A percentile compares a stretch with the other conserved stretches of the same genome.
Conservation (phyloP, 202 grass and related monocot genomes). For the Zoysia matrella region DNA sequence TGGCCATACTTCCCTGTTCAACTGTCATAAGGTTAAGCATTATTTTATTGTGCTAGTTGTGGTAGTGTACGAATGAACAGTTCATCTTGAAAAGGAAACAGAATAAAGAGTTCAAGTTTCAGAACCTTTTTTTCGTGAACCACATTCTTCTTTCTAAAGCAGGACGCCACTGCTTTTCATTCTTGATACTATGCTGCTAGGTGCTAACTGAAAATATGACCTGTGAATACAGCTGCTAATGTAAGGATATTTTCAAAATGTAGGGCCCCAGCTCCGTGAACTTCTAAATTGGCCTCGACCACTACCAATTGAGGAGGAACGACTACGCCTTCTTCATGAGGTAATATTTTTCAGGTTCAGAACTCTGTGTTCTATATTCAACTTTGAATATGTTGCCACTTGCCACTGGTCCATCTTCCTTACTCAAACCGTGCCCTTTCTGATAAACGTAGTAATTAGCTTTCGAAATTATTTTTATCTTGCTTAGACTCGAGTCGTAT, state of each 20-base stretch:
- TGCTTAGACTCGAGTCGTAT: background rate
- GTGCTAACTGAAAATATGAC: background rate
- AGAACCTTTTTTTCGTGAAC: background rate
- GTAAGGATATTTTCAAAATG: conserved; percentile 33
- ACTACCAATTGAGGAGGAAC: conserved; percentile 92
- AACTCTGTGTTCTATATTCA: background rate
- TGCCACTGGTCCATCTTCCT: background rate
- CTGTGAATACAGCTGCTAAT: conserved; percentile 10
- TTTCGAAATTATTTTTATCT: background rate
- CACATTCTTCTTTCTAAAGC: background rate
- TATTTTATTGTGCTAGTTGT: conserved; percentile 7
- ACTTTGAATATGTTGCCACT: background rate
- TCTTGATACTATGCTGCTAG: background rate
- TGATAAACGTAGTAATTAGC: background rate
- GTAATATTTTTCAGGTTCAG: conserved; percentile 32
- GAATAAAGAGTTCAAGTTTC: background rate
- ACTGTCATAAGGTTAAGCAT: background rate
- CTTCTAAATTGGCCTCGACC: conserved; percentile 88
- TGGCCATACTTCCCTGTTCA: background rate
- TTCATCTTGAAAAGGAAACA: background rate
- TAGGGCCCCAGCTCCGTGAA: conserved; percentile 73
- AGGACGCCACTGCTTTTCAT: background rate
- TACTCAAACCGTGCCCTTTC: background rate
- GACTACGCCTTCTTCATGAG: conserved; percentile 86
- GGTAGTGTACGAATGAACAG: conserved; percentile 3